phyloP scores from a whole-genome alignment of 495 filamentous ascomycete species.

The Penicillium antarcticum region DNA sequence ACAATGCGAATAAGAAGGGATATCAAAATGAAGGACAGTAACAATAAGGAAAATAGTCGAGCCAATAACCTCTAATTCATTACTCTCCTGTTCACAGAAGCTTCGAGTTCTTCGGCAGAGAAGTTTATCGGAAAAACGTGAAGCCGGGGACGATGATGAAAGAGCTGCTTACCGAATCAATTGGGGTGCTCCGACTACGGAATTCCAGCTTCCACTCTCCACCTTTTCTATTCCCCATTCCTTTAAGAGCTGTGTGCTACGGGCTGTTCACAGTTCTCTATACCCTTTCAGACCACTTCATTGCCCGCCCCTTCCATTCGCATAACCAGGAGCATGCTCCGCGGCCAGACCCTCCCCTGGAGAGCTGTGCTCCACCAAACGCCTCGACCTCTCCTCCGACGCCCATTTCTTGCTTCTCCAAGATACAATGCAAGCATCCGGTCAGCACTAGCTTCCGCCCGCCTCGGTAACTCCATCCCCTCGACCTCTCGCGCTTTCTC shows the following conservation, averaged over 20 bases:
- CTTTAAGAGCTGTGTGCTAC: conserved; percentile 19
- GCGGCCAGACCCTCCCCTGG: conserved; percentile 54
- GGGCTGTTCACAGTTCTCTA: conserved; percentile 7
- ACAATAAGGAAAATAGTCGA: conserved; percentile 8
- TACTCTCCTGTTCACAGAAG: conserved; percentile 25
- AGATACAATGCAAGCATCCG: conserved; percentile 40
- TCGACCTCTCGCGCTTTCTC: conserved; percentile 39
- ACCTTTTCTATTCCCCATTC: conserved; percentile 8
- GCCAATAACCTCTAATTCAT: conserved; percentile 9
- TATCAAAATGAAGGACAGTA: conserved; percentile 9
- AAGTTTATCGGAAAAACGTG: conserved; percentile 31
- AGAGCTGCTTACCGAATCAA: conserved; percentile 37
- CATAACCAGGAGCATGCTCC: conserved; percentile 47
- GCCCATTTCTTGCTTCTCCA: conserved; percentile 28
- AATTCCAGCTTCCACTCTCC: conserved; percentile 16
- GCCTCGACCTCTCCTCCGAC: conserved; percentile 35
- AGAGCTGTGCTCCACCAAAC: conserved; percentile 51
- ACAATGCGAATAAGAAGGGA: background rate
- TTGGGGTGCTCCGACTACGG: conserved; percentile 22
- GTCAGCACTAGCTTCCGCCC: conserved; percentile 27
- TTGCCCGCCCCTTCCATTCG: background rate
- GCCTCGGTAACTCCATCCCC: conserved; percentile 27
- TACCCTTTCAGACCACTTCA: conserved; percentile 3
- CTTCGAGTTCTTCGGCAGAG: conserved; percentile 28
- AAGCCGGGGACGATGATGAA: conserved; percentile 30